Evolutionary conservation across 1,139 yeast genomes (phyloP).

Genomic region (Debaryomycetaceae sp.): DNA sequence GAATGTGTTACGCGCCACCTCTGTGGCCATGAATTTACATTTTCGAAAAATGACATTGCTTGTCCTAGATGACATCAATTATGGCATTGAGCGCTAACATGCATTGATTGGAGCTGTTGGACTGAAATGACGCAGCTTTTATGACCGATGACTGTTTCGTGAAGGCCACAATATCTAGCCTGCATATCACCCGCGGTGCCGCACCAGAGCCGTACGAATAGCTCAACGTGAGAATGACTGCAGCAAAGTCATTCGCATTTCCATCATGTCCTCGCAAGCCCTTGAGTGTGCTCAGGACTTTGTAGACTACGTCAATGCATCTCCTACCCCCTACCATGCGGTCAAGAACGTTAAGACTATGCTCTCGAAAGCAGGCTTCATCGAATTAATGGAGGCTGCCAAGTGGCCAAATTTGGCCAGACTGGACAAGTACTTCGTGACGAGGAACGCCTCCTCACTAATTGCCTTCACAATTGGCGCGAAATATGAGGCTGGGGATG

Average conservation of each 20-base stretch:
- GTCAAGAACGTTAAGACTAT: constrained; percentile 59
- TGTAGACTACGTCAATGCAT: constrained; percentile 70
- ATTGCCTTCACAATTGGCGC: constrained; percentile 83
- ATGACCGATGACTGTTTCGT: too few relatives aligned
- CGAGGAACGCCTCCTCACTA: constrained; percentile 83
- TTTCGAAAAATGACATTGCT: too few relatives aligned
- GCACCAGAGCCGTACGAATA: too few relatives aligned
- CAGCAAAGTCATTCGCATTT: constrained; percentile 1
- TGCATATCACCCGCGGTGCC: too few relatives aligned
- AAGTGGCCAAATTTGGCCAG: constrained; percentile 54
- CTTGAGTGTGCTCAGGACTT: constrained; percentile 52
- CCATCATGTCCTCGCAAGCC: constrained; percentile 8
- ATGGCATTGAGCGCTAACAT: too few relatives aligned
- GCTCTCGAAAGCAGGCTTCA: constrained; percentile 60
- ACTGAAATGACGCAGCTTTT: too few relatives aligned
- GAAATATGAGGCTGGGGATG: constrained; percentile 73
- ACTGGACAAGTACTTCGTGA: constrained; percentile 69
- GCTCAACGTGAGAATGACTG: constrained; percentile 4
- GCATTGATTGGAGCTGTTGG: too few relatives aligned
- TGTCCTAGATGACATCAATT: too few relatives aligned
- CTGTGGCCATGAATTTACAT: too few relatives aligned
- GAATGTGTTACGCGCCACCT: too few relatives aligned
- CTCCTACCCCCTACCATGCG: constrained; percentile 96
- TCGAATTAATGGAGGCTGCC: constrained; percentile 69
- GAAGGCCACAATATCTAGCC: too few relatives aligned